Percentiles rank a stretch among this genome's conserved stretches.
These are phyloP conservation scores for Vitis hybrid DNA, from an alignment of 177 flowering plant species.

Conservation along the genomic window DNA sequence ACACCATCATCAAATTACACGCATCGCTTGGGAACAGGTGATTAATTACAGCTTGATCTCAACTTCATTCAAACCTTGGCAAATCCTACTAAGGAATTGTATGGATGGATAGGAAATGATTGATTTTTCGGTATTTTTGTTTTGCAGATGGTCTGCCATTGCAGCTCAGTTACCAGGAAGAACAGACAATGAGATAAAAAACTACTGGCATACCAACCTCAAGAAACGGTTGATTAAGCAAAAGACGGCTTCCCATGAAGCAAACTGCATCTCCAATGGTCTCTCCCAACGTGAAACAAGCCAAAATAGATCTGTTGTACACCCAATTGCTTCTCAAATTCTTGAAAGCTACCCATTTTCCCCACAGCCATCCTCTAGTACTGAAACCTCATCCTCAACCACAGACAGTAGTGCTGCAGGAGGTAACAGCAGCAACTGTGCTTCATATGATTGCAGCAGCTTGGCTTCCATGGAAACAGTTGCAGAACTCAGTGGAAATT, in stretches of 20 bases:
- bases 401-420: neutral
- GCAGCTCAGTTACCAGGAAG: conserved; percentile 35
- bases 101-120: neutral
- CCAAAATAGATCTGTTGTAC: neutral
- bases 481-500: conserved; percentile 11
- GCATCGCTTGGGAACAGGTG: conserved; percentile 31
- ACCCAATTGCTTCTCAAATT: neutral
- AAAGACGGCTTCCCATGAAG: neutral
- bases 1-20: conserved; percentile 34
- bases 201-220: conserved; percentile 34
- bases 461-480: conserved; percentile 2
- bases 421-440: neutral
- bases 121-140: neutral
- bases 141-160: conserved; percentile 40
- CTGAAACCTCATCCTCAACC: neutral
- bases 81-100: no score
- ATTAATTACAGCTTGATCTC: no score
- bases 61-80: no score
- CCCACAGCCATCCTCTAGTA: conserved; percentile 9
- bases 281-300: neutral
- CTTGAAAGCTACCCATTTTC: conserved; percentile 10
- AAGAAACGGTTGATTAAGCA: conserved; percentile 26
- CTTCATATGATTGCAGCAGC: neutral
- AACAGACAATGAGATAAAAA: conserved; percentile 41
- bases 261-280: neutral